These are phyloP conservation scores for Diutina mesorugosa DNA, from an alignment of 1,139 yeast species.

Conservation along the genomic window DNA sequence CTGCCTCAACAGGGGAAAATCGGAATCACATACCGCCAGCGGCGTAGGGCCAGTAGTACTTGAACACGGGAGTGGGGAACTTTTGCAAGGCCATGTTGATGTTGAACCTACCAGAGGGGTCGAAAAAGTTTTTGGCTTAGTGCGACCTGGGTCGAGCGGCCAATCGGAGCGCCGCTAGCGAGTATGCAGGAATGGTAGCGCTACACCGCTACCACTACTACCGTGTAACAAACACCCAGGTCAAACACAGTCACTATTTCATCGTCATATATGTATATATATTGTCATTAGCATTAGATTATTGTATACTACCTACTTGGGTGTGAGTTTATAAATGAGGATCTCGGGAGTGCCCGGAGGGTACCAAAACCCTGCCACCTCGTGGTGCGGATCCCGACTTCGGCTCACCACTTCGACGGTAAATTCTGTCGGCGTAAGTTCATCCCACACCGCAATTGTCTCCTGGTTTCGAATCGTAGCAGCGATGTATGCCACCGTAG, in stretches of 20 bases:
- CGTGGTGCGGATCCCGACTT: constrained; percentile 10
- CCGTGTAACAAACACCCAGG: background rate
- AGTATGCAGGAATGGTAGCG: background rate
- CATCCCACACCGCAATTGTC: constrained; percentile 46
- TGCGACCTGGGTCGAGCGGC: background rate
- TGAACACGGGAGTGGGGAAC: constrained; percentile 35
- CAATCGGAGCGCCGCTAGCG: background rate
- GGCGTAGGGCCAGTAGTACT: constrained; percentile 37
- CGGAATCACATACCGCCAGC: constrained; percentile 32
- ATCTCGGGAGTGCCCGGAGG: constrained; percentile 28
- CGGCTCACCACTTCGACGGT: constrained; percentile 13
- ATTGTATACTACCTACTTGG: background rate
- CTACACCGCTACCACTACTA: background rate
- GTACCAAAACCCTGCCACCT: constrained; percentile 16
- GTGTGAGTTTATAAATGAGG: constrained; percentile 19
- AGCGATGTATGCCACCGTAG: constrained; percentile 33
- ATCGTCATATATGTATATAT: background rate
- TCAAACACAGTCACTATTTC: background rate
- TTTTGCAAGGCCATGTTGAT: constrained; percentile 6
- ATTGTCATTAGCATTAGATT: background rate
- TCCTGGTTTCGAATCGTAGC: constrained; percentile 61
- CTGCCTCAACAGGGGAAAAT: background rate
- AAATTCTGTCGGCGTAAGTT: constrained; percentile 17
- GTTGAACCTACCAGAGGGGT: background rate
- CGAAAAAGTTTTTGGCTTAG: background rate